Evolutionary conservation across 208 protist genomes (phyloP), one percentile per base, ranked within the genome.

Genomic region (Leishmania gerbilli): DNA sequence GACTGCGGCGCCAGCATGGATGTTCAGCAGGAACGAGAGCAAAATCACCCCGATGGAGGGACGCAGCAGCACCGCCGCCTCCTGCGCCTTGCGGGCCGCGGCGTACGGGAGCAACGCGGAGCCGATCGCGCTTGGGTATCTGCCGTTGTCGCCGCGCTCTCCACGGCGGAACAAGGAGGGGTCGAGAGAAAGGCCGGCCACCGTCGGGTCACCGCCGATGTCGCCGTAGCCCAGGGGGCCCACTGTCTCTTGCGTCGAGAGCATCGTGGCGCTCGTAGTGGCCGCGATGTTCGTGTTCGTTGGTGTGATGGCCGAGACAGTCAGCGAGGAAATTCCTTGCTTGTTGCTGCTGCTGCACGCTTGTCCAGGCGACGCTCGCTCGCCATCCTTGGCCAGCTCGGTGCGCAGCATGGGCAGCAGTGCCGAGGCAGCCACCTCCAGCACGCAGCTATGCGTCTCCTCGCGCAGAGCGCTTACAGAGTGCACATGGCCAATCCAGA

Each of bases 401-500:
- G 69, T 34, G 15, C 80, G 72, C 40, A 95, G 72, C 64, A 91
- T 88, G 31, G 77, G 76, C 56, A 94, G 71, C n/a, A 96, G 88
- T 37, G 82, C 42, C 2, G 51, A 27, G 11, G 86, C 87, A 24
- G 85, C 84, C 34, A 89, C 53, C 17, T 84, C 77, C 42, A 91
- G 71, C 62, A 96, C 77, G 9, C 65, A 79, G 31, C 82, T 82
- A 24, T 84, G 87, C 3, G 89, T 87, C 51, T 81, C 81, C 11
- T 49, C 40, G 9, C 84, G 68, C 45, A 95, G 34, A 21, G 76
- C 64, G 56, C 81, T 77, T 45, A 77, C 51, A 42, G 90, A 84
- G 47, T 92, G 85, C 76, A 93, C 34, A 62, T 92, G 86, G 7
- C 88, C 90, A 47, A 95, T 68, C 92, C 92, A 95, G 37, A 91